Base-by-base conservation (phyloP, 2,329 filamentous ascomycete species). In the Pseudopyricularia cyperi region DNA sequence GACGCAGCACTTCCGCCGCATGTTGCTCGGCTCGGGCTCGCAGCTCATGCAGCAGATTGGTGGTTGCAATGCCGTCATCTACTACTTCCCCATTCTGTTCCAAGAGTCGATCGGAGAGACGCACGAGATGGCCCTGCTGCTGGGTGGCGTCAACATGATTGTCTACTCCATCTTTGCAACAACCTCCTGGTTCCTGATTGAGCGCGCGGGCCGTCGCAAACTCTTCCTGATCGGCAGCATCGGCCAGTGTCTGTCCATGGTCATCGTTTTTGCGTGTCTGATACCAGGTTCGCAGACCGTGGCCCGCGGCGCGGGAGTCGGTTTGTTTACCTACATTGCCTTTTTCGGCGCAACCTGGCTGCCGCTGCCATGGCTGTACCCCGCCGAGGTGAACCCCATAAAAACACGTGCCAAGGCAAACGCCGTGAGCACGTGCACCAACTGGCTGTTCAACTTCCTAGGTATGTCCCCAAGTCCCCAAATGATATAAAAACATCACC, bases 1-100 rank as follows among this genome's bases (percentile, higher is more conserved):
- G 66, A 82, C 78, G 0, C 81, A 85, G 64, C 79, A 84, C 59
- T 76, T 83, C 66, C 75, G 81, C 9, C 73, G 82, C 33, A 80
- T 83, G 72, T 57, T 83, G 50, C 71, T 85, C 6, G 80, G 79
- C 32, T 49, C 48, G 66, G 79, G 32, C 8, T 72, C 72, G 5
- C 79, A 83, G 62, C 68, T 83, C 44, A 79, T 82, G 71, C 80
- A 83, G 61, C 80, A 83, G 56, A 66, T 82, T 7, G 74, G 35
- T 17, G 77, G 76, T 0, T 79, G 75, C 64, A 78, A 78, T 56
- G 73, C 78, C 2, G 71, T 83, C 60, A 76, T 77, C 53, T 63
- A 61, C 52, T 63, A 61, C 51, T 58, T 61, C 14, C 58, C 62
- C 1, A 61, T 57, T 7, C 50, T 65, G 12, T 63, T 60, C 47